Evolutionary conservation across 352 stramenopile species (phyloP), one percentile per base, ranked within the genome.

Genomic region (Globisporangium sylvaticum): DNA sequence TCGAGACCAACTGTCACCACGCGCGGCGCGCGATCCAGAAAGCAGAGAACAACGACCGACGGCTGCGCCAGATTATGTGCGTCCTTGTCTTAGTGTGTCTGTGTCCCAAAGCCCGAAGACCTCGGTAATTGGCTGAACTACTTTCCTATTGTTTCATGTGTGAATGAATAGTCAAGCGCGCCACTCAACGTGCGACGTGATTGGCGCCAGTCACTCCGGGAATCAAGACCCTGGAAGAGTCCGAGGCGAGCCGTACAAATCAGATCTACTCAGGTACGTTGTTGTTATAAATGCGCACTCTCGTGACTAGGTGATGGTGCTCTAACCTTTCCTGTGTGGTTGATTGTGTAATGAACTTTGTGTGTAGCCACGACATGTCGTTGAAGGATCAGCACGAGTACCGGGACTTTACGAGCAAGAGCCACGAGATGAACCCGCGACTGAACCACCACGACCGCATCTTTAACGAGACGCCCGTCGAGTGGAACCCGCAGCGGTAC

Each of bases 1-100:
- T 92, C 44, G 81, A 89, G 58, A 84, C 76, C 20, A 70, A 85
- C 18, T 87, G 83, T 61, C 70, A 85, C 63, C 73, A 67, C 22
- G 86, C 84, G 15, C 75, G 79, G 3, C 75, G 77, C 4, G 76
- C 83, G 10, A 69, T 91, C 3, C 78, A 87, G n/a, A 75, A 74
- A 14, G 71, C 75, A 6, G 78, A 91, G 46, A 74, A 79, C 70
- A 88, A 92, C 62, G 79, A 88, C 22, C 78, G 79, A 4, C 81
- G 84, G 24, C 72, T 91, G 0, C 79, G 88, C 14, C 84, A 94
- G 68, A 80, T 94, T 63, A 85, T 92, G 86, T 92, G 75, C 39
- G 78, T 64, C 37, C 9, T 34, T 22, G 9, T n/a, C n/a, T 4
- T 20, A 9, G 27, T 14, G 5, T 48, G 39, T 1, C 39, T 48